A percentile compares a stretch with the other conserved stretches of the same genome.
These are phyloP conservation scores for Fusarium sp. DNA, from an alignment of 2,329 filamentous ascomycete species.

Conservation along the genomic window DNA sequence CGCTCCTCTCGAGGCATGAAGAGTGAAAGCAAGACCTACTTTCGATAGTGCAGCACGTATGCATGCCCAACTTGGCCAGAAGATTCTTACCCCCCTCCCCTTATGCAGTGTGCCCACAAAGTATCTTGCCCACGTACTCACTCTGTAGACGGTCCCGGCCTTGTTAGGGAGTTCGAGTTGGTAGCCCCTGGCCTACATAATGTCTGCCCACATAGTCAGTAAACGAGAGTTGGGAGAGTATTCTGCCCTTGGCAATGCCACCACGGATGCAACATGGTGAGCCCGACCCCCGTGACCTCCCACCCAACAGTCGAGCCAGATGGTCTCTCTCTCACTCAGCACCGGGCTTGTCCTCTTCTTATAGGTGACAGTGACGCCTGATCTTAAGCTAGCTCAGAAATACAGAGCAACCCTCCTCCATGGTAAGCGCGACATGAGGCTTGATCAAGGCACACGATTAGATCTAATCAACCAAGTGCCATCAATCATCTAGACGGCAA, in stretches of 20 bases:
- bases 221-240: neutral
- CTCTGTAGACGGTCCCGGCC: slow-evolving; percentile 14
- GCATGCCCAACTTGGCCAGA: neutral
- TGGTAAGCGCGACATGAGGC: slow-evolving; percentile 20
- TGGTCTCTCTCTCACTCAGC: slow-evolving; percentile 20
- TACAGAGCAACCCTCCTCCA: slow-evolving; percentile 26
- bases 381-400: slow-evolving; percentile 30
- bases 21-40: neutral
- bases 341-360: slow-evolving; percentile 29
- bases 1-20: slow-evolving; percentile 25
- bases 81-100: neutral
- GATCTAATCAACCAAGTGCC: slow-evolving; percentile 23
- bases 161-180: slow-evolving; percentile 14
- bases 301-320: slow-evolving; percentile 47
- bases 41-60: slow-evolving; percentile 18
- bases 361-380: slow-evolving; percentile 26
- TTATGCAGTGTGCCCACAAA: slow-evolving; percentile 31
- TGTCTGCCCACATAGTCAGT: slow-evolving; percentile 33
- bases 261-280: slow-evolving; percentile 16
- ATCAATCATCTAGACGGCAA: slow-evolving; percentile 26
- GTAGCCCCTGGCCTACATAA: slow-evolving; percentile 31
- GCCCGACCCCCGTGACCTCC: slow-evolving; percentile 40
- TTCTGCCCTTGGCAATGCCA: neutral
- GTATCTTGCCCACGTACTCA: slow-evolving; percentile 24
- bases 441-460: slow-evolving; percentile 18